These are phyloP conservation scores for Zarea fungicola DNA, from an alignment of 2,329 filamentous ascomycete genomes.

Conservation along the genomic window DNA sequence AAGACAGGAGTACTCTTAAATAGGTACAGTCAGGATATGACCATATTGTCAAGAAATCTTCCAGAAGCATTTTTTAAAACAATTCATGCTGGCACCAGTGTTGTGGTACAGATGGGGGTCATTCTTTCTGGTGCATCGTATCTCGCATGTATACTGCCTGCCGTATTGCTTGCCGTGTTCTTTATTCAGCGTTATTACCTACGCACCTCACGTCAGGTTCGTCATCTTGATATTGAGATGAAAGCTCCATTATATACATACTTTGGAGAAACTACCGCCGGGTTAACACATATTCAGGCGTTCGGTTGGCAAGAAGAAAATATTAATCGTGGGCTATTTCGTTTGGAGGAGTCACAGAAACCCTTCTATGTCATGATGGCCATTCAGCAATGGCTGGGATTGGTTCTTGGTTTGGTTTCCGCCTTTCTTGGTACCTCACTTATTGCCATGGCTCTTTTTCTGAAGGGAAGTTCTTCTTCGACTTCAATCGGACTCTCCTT, in stretches of 20 bases:
- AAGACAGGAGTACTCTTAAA: not conserved
- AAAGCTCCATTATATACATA: slow-evolving; percentile 39
- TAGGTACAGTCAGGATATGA: slow-evolving; percentile 3
- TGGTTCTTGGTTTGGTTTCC: not conserved
- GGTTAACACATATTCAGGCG: slow-evolving; percentile 21
- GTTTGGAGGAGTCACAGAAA: not conserved
- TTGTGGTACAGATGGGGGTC: not conserved
- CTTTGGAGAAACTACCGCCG: slow-evolving; percentile 31
- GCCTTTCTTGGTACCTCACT: not conserved
- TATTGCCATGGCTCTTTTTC: not conserved
- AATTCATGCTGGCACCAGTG: not conserved
- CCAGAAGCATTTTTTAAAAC: not conserved
- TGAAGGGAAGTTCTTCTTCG: not conserved
- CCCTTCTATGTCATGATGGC: no score
- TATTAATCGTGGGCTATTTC: not conserved
- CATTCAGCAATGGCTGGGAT: not conserved
- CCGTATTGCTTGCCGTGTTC: not conserved
- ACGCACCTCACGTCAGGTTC: slow-evolving; percentile 49
- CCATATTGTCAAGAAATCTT: not conserved
- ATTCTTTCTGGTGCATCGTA: not conserved
- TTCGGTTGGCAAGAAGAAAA: slow-evolving; percentile 16
- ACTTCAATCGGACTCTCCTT: not conserved
- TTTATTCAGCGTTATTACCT: slow-evolving; percentile 24
- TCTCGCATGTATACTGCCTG: not conserved
- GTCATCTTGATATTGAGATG: slow-evolving; percentile 48